Evolutionary conservation across 768 basidiomycete species (phyloP).

Genomic region (Strobilomyces confusus): DNA sequence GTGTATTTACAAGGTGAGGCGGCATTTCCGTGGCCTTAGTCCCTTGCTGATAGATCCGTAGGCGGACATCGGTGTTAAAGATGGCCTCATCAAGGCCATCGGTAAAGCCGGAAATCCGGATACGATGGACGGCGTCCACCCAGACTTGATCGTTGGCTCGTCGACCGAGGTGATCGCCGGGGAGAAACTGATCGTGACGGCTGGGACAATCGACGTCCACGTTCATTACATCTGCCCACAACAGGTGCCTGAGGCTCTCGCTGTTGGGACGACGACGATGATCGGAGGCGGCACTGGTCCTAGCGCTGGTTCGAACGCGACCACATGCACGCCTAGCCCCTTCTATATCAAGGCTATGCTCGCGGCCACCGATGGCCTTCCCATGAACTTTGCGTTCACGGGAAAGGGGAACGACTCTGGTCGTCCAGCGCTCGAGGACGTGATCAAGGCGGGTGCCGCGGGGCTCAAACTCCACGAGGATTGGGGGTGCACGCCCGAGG

Average conservation of each 20-base stretch:
- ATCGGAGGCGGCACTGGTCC: conserved; percentile 97
- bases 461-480: conserved; percentile 97
- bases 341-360: conserved; percentile 93
- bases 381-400: conserved; percentile 93
- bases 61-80: conserved; percentile 93
- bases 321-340: conserved; percentile 85
- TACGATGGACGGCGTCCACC: conserved; percentile 76
- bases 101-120: conserved; percentile 99
- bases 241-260: conserved; percentile 81
- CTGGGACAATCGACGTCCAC: conserved; percentile 90
- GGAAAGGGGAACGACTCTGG: conserved; percentile 96
- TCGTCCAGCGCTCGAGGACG: conserved; percentile 66
- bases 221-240: conserved; percentile 96
- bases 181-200: conserved; percentile 90
- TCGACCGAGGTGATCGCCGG: conserved; percentile 96
- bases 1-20: conserved; percentile 83
- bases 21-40: background rate
- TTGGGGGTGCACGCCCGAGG: conserved; percentile 89
- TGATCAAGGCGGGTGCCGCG: conserved; percentile 77
- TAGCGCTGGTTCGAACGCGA: conserved; percentile 83
- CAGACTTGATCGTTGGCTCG: conserved; percentile 75
- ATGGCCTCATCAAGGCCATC: conserved; percentile 77
- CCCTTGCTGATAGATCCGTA: conserved; percentile 28
- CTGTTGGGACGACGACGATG: conserved; percentile 85
- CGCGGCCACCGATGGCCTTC: conserved; percentile 81